These are phyloP conservation scores for Apiospora marii DNA, from an alignment of 2,329 filamentous ascomycete genomes.

Conservation along the genomic window DNA sequence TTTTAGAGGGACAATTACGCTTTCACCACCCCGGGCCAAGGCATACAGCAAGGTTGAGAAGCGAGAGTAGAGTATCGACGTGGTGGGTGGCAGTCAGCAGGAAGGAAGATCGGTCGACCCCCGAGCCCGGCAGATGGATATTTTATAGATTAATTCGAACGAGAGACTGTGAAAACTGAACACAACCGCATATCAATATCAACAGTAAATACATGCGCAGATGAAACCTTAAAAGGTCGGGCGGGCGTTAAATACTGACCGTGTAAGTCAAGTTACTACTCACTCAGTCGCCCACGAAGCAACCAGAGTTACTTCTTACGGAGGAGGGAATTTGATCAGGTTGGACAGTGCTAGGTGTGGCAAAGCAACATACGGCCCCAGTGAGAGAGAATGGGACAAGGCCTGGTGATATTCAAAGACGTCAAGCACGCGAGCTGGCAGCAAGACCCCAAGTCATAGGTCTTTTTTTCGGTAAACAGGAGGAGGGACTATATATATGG, in stretches of 20 bases:
- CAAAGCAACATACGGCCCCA: neutral
- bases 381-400: neutral
- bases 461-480: neutral
- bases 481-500: neutral
- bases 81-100: neutral
- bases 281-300: neutral
- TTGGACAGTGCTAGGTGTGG: neutral
- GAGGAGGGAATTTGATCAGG: neutral
- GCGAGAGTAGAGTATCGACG: neutral
- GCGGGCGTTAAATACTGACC: neutral
- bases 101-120: too few species aligned
- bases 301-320: neutral
- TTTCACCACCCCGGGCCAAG: neutral
- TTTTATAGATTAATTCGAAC: neutral
- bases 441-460: neutral
- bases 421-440: neutral
- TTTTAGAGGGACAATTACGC: neutral
- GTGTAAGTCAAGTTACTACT: neutral
- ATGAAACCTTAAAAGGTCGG: neutral
- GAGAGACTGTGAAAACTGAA: neutral
- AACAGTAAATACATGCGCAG: neutral
- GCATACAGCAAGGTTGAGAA: neutral
- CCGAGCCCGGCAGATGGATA: neutral
- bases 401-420: constrained; percentile 5
- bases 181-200: neutral